phyloP scores from a whole-genome alignment of 148 eudicot species.

The Polygonum aviculare region DNA sequence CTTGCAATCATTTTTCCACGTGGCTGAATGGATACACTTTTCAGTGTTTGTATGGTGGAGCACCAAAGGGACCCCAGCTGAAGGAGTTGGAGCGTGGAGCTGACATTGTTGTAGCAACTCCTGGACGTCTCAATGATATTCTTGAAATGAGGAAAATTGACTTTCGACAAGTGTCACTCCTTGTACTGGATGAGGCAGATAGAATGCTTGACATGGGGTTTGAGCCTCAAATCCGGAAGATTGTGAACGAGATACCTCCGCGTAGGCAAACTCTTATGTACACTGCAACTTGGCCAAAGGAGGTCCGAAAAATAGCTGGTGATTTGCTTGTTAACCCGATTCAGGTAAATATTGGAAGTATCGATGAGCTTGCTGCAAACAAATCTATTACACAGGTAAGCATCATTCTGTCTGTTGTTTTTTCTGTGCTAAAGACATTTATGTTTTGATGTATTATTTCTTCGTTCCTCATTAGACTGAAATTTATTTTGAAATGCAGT shows the following conservation, averaged over 20 bases:
- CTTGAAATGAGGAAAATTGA: conserved; percentile 80
- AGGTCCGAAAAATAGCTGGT: conserved; percentile 78
- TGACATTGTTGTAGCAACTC: conserved; percentile 96
- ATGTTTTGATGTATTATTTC: not conserved
- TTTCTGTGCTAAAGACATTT: not conserved
- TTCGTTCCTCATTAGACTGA: not conserved
- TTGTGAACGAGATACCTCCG: conserved; percentile 95
- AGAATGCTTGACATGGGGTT: conserved; percentile 99
- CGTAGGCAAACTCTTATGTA: conserved; percentile 96
- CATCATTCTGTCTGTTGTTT: not conserved
- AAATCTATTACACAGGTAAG: conserved; percentile 93
- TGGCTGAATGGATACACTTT: conserved; percentile 8
- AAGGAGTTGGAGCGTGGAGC: conserved; percentile 85
- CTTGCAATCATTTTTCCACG: not conserved
- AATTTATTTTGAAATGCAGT: conserved; percentile 34
- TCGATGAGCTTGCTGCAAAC: conserved; percentile 92
- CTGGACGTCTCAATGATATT: conserved; percentile 97
- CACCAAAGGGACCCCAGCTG: conserved; percentile 78
- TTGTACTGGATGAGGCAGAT: conserved; percentile 97
- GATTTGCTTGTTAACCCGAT: conserved; percentile 86
- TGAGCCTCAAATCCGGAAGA: conserved; percentile 96
- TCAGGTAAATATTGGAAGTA: conserved; percentile 91
- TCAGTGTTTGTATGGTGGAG: conserved; percentile 97
- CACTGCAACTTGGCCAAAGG: conserved; percentile 99
- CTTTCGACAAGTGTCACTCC: conserved; percentile 81